Evolutionary conservation across 208 protist genomes (phyloP).

Genomic region (Giardia muris): DNA sequence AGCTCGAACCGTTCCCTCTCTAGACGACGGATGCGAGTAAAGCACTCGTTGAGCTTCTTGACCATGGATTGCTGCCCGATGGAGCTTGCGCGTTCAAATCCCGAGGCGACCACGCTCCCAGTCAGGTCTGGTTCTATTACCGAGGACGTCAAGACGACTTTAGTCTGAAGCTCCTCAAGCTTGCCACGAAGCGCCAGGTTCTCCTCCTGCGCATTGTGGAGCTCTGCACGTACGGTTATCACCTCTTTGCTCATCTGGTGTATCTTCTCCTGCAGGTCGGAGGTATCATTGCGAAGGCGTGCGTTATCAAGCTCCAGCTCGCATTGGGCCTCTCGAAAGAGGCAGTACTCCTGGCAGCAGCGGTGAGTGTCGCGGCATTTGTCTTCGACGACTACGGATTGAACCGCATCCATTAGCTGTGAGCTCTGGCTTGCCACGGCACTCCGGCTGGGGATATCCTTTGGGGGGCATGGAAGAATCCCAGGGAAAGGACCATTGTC

Average conservation of each 20-base stretch:
- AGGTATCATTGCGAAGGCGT: not conserved
- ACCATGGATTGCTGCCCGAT: no score
- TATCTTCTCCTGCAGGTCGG: not conserved
- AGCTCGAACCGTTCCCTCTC: not conserved
- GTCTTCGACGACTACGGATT: no score
- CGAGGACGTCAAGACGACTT: not conserved
- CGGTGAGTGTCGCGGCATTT: not conserved
- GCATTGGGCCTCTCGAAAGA: not conserved
- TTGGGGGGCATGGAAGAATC: no score
- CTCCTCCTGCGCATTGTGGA: not conserved
- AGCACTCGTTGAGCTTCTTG: not conserved
- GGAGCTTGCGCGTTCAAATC: no score
- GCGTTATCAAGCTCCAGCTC: not conserved
- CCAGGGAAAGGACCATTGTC: no score
- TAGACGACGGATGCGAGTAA: not conserved
- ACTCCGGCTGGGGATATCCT: no score
- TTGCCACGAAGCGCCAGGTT: not conserved
- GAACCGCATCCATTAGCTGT: no score
- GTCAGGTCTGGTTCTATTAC: no score
- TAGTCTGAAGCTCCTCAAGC: not conserved
- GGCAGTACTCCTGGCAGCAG: not conserved
- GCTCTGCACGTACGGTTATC: not conserved
- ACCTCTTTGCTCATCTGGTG: not conserved
- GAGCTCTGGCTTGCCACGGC: no score
- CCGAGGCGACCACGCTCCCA: no score